phyloP scores from a whole-genome alignment of 495 filamentous ascomycete species.

The Penicillium angulare region DNA sequence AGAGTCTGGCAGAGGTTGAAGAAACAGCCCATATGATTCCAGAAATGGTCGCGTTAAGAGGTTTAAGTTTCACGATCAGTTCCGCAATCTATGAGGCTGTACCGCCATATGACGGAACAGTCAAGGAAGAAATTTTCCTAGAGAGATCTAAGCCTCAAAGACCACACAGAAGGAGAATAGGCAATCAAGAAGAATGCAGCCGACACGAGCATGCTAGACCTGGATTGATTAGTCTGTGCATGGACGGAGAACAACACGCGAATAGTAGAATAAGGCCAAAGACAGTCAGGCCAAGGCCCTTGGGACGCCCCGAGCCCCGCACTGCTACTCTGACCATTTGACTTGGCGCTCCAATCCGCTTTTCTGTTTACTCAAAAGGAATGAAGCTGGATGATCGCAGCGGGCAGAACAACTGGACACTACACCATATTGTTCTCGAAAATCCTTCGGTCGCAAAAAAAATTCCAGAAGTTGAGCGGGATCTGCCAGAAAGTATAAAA shows the following conservation, averaged over 20 bases:
- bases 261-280: too few species aligned
- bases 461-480: not conserved
- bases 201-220: conserved; percentile 3
- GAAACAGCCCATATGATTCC: too few species aligned
- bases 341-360: not conserved
- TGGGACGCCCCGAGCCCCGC: not conserved
- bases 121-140: not conserved
- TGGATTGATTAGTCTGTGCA: conserved; percentile 2
- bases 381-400: too few species aligned
- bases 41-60: too few species aligned
- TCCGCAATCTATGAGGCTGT: not conserved
- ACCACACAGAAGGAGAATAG: too few species aligned
- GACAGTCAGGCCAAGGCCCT: not conserved
- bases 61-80: too few species aligned
- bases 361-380: not conserved
- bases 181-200: conserved; percentile 6
- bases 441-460: not conserved
- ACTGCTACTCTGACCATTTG: not conserved
- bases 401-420: too few species aligned
- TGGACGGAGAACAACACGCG: too few species aligned
- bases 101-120: not conserved
- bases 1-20: too few species aligned
- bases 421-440: not conserved
- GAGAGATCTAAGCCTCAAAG: conserved; percentile 12
- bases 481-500: not conserved